Evolutionary conservation across 2,329 filamentous ascomycete genomes (phyloP), one percentile per base, ranked within the genome.

Genomic region (Cladosporium sp.): DNA sequence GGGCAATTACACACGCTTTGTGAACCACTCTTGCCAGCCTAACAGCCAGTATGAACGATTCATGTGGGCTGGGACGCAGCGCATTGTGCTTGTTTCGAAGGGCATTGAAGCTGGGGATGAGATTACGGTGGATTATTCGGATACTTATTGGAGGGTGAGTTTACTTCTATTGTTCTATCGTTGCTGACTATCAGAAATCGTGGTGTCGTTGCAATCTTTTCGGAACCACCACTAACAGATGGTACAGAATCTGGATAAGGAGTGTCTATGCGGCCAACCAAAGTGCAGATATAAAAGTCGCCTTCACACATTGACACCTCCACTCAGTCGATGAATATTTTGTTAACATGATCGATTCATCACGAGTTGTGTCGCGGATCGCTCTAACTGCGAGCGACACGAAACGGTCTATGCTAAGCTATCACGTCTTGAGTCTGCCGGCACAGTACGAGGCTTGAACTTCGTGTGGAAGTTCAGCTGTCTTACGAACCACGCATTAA

Each of bases 1-100:
- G 67, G 80, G 82, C 3, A 85, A 85, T 64, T 83, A 81, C 63
- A 84, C 82, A 1, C 74, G 82, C 0, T 85, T 85, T 64, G 78
- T 84, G 40, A 85, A 84, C 66, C 79, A 85, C 64, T 84, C 80
- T 45, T 85, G 82, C 67, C 77, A 78, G 15, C 78, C 82, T 1
- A 85, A 85, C 62, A 78, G 78, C 55, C 82, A 84, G 65, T 84
- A 82, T 47, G 77, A 84, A 63, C 75, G 76, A 9, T 84, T 85
- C 65, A 75, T 75, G n/a, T 84, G 83, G 82, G 65, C 82, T 17
- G 79, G 82, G 20, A 78, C 75, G 4, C 80, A 85, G 68, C 73
- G 80, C 12, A 79, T 84, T 12, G 72, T 85, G 19, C 71, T 85
- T 3, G 82, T 85, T 5, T 81, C 78, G 54, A 81, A 81, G 60